Evolutionary conservation across 192 early-diverging fungal species (phyloP), one percentile per base, ranked within the genome.

Genomic region (Coemansia sp.): DNA sequence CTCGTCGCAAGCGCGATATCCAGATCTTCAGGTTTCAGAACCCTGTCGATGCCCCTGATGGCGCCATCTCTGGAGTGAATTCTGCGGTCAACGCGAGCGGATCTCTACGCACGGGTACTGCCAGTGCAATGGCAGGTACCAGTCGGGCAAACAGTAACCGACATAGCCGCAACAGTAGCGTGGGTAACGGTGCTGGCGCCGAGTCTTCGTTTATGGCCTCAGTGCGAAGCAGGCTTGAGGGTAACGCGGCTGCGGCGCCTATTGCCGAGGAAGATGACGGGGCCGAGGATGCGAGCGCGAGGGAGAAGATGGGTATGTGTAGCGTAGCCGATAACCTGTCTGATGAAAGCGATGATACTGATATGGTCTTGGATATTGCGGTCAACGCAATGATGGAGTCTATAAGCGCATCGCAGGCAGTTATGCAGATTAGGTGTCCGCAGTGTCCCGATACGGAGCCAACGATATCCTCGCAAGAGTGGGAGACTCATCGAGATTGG

Each of bases 401-500:
- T 62, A 62, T 83, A 4, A 74, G 68, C 39, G 38, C 80, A 40
- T 75, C 80, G 64, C 76, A 83, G 40, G 38, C 73, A 0, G 76
- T 73, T 9, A 83, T 83, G 80, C 66, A 73, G 64, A 83, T 83
- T 19, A 57, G 69, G 26, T 83, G 80, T 44, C 73, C 76, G 13
- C 69, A 70, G 58, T 83, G 80, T 35, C 73, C 80, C 0, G 67
- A 49, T 7, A 44, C 43, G 2, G 67, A 76, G 17, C 58, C 71
- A 11, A 40, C 73, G 5, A 57, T 83, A 1, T 53, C 69, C 32
- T 78, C 76, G 59, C 47, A 38, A 10, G 80, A 78, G 33, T 83
- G 80, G 80, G 76, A 72, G 35, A 83, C 73, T 9, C 80, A 83
- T 43, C 37, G 76, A 21, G 80, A 83, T 63, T 83, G 80, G 80